Evolutionary conservation across 805 yeast genomes (phyloP), one percentile per base, ranked within the genome.

Genomic region (Candida tibetensis): DNA sequence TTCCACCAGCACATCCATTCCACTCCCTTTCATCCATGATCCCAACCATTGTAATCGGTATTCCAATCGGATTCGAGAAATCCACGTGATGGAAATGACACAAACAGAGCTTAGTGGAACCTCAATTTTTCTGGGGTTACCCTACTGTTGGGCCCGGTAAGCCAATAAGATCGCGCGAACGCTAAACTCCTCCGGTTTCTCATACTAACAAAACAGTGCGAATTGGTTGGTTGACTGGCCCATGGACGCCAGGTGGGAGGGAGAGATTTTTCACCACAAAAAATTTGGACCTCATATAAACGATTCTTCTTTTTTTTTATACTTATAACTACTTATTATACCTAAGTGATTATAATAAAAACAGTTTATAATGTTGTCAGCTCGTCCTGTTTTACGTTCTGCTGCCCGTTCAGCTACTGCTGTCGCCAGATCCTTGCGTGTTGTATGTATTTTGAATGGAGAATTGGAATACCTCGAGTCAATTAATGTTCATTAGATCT

Each of bases 331-430:
- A 40, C 45, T 40, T 34, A 21, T 21, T n/a, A n/a, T n/a, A n/a
- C 25, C 25, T 21, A 21, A 21, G 25, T 37, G 40, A 46, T 52
- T 53, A 52, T 42, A 34, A 22, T 40, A 28, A 40, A 37, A 53
- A 40, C 36, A 43, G 37, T 42, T 35, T 48, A 71, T 54, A 64
- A 84, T 85, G 93, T 83, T 85, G 76, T 82, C 90, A 61, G 78
- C 81, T 65, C 88, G 93, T 79, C 79, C 89, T 69, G 78, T 81
- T 72, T 75, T 83, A 69, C 85, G 90, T 76, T 78, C 86, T 65
- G 88, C 88, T 66, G 77, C 86, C 66, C 84, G 87, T 75, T 76
- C 87, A 62, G 83, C 82, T 62, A 73, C 72, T 61, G 71, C 60
- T 48, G 62, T 33, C 33, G 46, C 44, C 36, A 45, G 52, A 41